Conservation (phyloP, 1,139 yeast genomes). For the Wickerhamiella infanticola region DNA sequence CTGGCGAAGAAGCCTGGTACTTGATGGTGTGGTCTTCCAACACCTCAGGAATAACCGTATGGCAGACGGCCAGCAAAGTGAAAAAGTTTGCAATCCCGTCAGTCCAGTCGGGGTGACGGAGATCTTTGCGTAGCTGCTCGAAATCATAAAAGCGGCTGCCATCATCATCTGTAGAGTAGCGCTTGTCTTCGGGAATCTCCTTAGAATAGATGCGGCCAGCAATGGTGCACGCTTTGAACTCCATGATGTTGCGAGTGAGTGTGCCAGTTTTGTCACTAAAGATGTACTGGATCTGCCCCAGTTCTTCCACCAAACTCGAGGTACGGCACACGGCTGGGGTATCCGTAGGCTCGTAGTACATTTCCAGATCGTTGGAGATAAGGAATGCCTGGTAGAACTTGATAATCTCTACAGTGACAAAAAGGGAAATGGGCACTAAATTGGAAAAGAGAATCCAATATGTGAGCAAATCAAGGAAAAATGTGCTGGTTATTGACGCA, state of each 20-base stretch:
- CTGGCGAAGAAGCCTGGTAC: constrained; percentile 98
- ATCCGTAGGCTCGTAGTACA: constrained; percentile 75
- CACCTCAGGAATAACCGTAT: constrained; percentile 90
- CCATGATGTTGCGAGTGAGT: constrained; percentile 88
- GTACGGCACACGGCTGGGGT: constrained; percentile 94
- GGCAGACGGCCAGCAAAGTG: constrained; percentile 79
- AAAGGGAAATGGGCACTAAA: constrained; percentile 85
- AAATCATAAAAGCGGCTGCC: constrained; percentile 72
- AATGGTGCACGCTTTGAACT: constrained; percentile 83
- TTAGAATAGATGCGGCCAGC: constrained; percentile 84
- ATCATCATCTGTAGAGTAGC: constrained; percentile 57
- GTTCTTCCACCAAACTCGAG: constrained; percentile 85
- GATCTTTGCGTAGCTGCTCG: constrained; percentile 41
- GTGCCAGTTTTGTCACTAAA: constrained; percentile 97
- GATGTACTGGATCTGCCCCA: constrained; percentile 90
- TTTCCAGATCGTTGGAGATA: constrained; percentile 86
- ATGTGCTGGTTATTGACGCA: constrained; percentile 50
- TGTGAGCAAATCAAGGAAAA: constrained; percentile 76
- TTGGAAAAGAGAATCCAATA: constrained; percentile 94
- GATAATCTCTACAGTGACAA: constrained; percentile 90
- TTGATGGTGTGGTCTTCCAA: constrained; percentile 42
- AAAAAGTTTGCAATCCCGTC: constrained; percentile 67
- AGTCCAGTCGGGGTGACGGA: constrained; percentile 33
- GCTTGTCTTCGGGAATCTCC: constrained; percentile 82
- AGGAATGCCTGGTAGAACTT: constrained; percentile 89